Base-by-base conservation (phyloP, 164 flowering plant genomes). In the Stephania yunnanensis region DNA sequence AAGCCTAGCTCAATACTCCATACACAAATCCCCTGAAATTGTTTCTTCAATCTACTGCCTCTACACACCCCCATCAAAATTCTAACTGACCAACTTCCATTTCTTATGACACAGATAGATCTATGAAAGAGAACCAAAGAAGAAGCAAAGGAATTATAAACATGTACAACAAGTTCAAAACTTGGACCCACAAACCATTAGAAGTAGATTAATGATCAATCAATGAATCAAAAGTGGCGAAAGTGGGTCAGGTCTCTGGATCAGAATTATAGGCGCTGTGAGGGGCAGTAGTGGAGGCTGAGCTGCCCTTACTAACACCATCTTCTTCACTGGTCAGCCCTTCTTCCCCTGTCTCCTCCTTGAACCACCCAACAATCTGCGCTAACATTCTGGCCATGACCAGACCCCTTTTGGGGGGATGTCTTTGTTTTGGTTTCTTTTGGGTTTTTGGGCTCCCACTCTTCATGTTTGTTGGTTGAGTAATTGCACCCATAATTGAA, bases 391-490 rank as follows among this genome's bases (percentile, higher is more conserved):
- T 75, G 5, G 52, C 73, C 71, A 81, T 83, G 63, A 87, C 71
- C 76, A 77, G 85, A 6, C 87, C 89, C 72, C 89, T 77, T 64
- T 44, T 81, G 42, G 89, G 87, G 45, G 86, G 87, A 22, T 83
- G 69, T 69, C 61, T 78, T 22, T 19, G 46, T 68, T 74, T 74
- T 53, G 58, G 22, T 70, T 48, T 72, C 63, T 71, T 69, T 17
- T 31, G 67, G 50, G 77, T 11, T 31, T 17, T 13, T 31, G 65
- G 70, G 9, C 44, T 19, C 64, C 10, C 69, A n/a, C 20, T 10
- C 0, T 13, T 52, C 72, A 73, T 73, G 36, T 77, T 50, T 6
- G 22, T 17, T 25, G 72, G 17, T 11, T 17, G 52, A 1, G 36
- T 31, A 3, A 31, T 31, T 50, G 65, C 11, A 52, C 48, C 10